phyloP scores from a whole-genome alignment of 768 basidiomycete genomes.

The Wakefieldia striispora region DNA sequence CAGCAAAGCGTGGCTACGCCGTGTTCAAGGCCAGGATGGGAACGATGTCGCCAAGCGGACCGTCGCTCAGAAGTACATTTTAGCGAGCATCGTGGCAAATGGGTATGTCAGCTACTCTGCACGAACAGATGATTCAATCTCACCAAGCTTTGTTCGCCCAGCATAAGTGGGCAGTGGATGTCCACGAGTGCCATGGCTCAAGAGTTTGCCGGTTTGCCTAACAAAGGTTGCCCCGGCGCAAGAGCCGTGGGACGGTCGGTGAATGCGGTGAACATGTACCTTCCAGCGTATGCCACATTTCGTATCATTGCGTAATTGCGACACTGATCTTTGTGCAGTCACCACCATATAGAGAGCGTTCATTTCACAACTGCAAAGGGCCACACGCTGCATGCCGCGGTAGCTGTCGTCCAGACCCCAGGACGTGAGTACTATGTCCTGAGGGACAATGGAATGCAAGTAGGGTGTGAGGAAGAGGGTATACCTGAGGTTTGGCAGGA shows the following conservation, averaged over 20 bases:
- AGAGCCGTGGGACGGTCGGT: conserved; percentile 29
- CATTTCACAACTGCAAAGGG: conserved; percentile 53
- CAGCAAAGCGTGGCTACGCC: conserved; percentile 61
- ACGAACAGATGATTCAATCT: background rate
- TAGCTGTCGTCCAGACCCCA: conserved; percentile 72
- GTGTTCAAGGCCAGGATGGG: conserved; percentile 41
- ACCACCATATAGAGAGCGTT: conserved; percentile 75
- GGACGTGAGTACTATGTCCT: conserved; percentile 66
- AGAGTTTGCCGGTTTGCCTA: conserved; percentile 55
- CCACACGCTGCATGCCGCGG: conserved; percentile 51
- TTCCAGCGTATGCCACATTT: conserved; percentile 54
- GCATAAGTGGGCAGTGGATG: conserved; percentile 70
- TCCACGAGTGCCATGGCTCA: conserved; percentile 69
- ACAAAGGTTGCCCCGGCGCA: conserved; percentile 4
- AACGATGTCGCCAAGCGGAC: conserved; percentile 39
- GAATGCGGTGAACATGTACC: conserved; percentile 54
- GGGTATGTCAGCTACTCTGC: conserved; percentile 40
- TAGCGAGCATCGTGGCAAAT: conserved; percentile 72
- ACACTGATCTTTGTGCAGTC: conserved; percentile 38
- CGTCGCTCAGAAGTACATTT: conserved; percentile 61
- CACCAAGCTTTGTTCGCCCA: conserved; percentile 26
- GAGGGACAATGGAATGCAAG: conserved; percentile 73
- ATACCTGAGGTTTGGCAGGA: conserved; percentile 60
- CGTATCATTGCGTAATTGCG: background rate
- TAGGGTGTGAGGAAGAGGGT: conserved; percentile 76